phyloP scores from a whole-genome alignment of 2,329 filamentous ascomycete genomes.

The Neonectria neomacrospora region DNA sequence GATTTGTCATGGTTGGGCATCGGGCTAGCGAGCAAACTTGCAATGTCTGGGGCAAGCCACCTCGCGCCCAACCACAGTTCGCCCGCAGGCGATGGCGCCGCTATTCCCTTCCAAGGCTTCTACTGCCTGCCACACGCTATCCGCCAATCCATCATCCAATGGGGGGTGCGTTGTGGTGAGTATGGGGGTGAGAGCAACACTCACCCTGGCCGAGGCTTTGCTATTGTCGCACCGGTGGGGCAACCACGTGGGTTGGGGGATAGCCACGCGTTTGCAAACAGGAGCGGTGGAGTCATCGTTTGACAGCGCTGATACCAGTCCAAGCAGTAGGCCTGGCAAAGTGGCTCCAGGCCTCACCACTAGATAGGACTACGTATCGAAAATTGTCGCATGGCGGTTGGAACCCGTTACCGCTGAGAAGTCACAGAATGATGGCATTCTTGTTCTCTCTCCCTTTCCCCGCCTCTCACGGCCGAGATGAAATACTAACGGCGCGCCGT shows the following conservation, averaged over 20 bases:
- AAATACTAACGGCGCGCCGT: conserved; percentile 11
- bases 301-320: conserved; percentile 27
- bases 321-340: conserved; percentile 19
- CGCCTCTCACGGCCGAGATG: conserved; percentile 10
- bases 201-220: conserved; percentile 23
- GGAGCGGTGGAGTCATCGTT: conserved; percentile 38
- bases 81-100: not conserved
- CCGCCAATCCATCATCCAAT: not conserved
- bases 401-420: conserved; percentile 8
- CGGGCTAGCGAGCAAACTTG: conserved; percentile 21
- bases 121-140: conserved; percentile 10
- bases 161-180: not conserved
- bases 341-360: conserved; percentile 19
- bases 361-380: conserved; percentile 19
- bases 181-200: conserved; percentile 32
- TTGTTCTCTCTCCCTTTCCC: conserved; percentile 4
- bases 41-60: conserved; percentile 18
- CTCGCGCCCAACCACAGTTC: conserved; percentile 17
- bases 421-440: not conserved
- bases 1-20: conserved; percentile 22
- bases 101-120: conserved; percentile 10
- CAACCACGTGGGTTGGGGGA: conserved; percentile 45
- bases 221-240: conserved; percentile 32
- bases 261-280: conserved; percentile 42
- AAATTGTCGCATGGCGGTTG: conserved; percentile 4